These are phyloP conservation scores for Kwoniella shivajii DNA, from an alignment of 1,284 basidiomycete species.

Conservation along the genomic window DNA sequence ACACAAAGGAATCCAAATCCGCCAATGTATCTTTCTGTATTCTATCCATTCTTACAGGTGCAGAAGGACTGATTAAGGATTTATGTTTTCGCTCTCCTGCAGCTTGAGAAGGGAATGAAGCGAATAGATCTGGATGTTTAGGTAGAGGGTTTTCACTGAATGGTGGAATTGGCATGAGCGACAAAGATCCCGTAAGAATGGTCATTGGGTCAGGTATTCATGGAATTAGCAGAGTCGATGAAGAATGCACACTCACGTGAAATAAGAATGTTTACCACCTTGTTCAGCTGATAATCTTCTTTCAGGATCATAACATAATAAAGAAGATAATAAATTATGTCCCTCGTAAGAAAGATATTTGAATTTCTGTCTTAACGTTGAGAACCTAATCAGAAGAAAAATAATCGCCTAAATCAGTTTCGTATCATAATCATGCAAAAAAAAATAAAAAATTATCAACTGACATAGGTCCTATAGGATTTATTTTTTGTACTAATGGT, in stretches of 20 bases:
- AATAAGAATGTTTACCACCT: constrained; percentile 88
- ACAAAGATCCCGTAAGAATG: constrained; percentile 19
- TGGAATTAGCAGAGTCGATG: too few species aligned
- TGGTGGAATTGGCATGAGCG: not conserved
- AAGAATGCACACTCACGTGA: constrained; percentile 80
- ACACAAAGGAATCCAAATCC: constrained; percentile 50
- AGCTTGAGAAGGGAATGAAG: constrained; percentile 94
- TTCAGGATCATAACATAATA: constrained; percentile 88
- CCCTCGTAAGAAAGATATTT: constrained; percentile 79
- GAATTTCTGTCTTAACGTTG: constrained; percentile 61
- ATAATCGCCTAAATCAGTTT: not conserved
- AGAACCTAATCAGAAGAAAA: constrained; percentile 49
- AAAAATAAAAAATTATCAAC: constrained; percentile 9
- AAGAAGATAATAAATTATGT: constrained; percentile 76
- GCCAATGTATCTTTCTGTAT: constrained; percentile 30
- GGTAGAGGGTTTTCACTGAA: constrained; percentile 86
- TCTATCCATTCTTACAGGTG: constrained; percentile 37
- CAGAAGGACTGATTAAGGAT: constrained; percentile 45
- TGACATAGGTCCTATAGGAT: constrained; percentile 66
- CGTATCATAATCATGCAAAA: not conserved
- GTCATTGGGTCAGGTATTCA: constrained; percentile 73
- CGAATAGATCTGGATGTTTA: constrained; percentile 96
- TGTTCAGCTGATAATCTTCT: constrained; percentile 82
- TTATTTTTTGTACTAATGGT: constrained; percentile 77
- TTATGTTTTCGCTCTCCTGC: constrained; percentile 74